Conservation (phyloP, 1,284 basidiomycete genomes). For the Puccinia horiana region DNA sequence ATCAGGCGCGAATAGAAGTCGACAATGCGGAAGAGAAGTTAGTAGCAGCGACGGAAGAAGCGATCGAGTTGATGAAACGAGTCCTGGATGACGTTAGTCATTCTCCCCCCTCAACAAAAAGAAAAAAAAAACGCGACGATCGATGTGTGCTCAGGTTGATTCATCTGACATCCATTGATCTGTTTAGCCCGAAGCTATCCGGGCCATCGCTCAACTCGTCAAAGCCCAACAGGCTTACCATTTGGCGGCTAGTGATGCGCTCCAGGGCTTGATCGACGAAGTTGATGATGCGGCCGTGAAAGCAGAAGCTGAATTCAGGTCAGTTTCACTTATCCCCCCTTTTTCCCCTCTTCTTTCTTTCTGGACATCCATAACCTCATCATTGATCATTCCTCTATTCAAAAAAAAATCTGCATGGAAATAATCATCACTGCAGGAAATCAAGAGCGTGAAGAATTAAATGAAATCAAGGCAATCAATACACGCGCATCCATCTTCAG, state of each 20-base stretch:
- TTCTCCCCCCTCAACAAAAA: background rate
- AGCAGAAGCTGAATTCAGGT: slow-evolving; percentile 42
- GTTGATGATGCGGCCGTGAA: slow-evolving; percentile 29
- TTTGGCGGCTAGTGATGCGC: slow-evolving; percentile 13
- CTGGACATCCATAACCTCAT: background rate
- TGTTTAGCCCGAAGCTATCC: slow-evolving; percentile 85
- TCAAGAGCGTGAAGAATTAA: background rate
- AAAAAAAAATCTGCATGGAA: background rate
- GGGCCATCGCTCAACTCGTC: slow-evolving; percentile 85
- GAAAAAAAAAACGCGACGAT: background rate
- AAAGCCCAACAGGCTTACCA: slow-evolving; percentile 66
- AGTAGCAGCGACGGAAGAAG: slow-evolving; percentile 59
- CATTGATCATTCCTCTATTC: background rate
- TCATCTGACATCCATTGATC: background rate
- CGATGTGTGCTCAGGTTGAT: background rate
- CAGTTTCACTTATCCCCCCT: background rate
- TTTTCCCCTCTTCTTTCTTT: background rate
- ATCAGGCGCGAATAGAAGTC: slow-evolving; percentile 53
- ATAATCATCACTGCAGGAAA: too few relatives aligned
- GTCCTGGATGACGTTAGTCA: slow-evolving; percentile 56
- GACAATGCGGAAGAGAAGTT: slow-evolving; percentile 59
- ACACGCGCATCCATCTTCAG: background rate
- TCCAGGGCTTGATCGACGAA: slow-evolving; percentile 28
- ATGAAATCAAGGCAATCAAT: background rate
- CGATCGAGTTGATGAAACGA: slow-evolving; percentile 58